These are phyloP conservation scores for Trametes elegans DNA, from an alignment of 768 basidiomycete species.

Conservation along the genomic window DNA sequence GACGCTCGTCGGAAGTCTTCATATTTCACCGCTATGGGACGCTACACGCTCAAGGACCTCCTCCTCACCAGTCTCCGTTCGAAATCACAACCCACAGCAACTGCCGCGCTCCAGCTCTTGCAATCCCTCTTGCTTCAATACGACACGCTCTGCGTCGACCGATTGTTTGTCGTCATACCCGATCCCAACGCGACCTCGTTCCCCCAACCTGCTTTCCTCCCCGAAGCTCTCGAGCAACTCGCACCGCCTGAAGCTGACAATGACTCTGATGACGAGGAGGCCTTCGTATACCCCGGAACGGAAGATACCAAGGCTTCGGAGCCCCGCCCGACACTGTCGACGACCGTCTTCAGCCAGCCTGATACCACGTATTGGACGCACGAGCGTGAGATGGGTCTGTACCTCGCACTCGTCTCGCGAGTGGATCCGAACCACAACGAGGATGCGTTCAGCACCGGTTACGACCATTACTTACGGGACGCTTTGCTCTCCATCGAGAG, in stretches of 20 bases:
- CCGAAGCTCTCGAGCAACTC: slow-evolving; percentile 13
- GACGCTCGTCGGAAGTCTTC: slow-evolving; percentile 66
- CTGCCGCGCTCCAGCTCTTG: slow-evolving; percentile 79
- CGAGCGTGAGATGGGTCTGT: slow-evolving; percentile 81
- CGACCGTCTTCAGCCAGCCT: slow-evolving; percentile 50
- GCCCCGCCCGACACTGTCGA: not conserved
- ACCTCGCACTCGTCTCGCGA: slow-evolving; percentile 74
- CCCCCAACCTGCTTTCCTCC: slow-evolving; percentile 53
- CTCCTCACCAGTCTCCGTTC: slow-evolving; percentile 78
- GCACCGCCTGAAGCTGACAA: slow-evolving; percentile 27
- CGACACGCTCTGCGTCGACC: slow-evolving; percentile 60
- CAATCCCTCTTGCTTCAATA: slow-evolving; percentile 72
- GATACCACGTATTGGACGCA: slow-evolving; percentile 77
- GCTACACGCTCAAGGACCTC: slow-evolving; percentile 91
- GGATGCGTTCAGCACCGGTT: slow-evolving; percentile 80
- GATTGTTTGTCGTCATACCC: slow-evolving; percentile 66
- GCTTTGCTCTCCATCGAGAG: slow-evolving; percentile 66
- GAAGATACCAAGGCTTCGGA: slow-evolving; percentile 27
- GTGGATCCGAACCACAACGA: slow-evolving; percentile 67
- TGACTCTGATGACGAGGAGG: slow-evolving; percentile 49
- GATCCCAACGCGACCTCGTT: slow-evolving; percentile 76
- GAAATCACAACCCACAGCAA: slow-evolving; percentile 57
- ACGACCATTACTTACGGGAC: slow-evolving; percentile 80
- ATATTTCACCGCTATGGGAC: slow-evolving; percentile 84
- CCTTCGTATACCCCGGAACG: slow-evolving; percentile 45